phyloP scores from a whole-genome alignment of 2,329 filamentous ascomycete genomes.

The Fusarium verticillioides region DNA sequence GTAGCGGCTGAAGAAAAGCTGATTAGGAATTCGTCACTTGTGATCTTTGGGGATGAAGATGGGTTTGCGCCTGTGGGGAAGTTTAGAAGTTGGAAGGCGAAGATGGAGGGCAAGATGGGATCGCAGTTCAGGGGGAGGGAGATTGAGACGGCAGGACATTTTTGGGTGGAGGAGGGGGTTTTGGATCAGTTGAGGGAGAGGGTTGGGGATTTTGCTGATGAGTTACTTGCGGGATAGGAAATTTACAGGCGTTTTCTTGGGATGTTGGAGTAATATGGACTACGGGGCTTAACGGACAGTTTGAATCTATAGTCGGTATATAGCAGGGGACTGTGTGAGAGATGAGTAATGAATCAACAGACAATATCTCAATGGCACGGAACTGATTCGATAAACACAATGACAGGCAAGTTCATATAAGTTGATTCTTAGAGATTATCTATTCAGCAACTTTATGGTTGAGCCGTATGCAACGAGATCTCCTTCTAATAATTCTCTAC shows the following conservation, averaged over 20 bases:
- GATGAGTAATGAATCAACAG: neutral
- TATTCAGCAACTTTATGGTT: neutral
- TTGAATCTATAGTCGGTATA: too few relatives aligned
- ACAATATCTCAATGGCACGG: neutral
- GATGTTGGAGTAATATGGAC: neutral
- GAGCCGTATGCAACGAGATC: neutral
- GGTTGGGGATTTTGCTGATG: slow-evolving; percentile 44
- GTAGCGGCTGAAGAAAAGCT: slow-evolving; percentile 64
- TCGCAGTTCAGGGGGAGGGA: slow-evolving; percentile 62
- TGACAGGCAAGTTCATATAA: neutral
- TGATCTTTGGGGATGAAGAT: slow-evolving; percentile 80
- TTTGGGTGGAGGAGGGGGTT: slow-evolving; percentile 69
- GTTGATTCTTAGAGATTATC: neutral
- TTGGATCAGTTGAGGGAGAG: slow-evolving; percentile 46
- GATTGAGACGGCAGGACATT: slow-evolving; percentile 67
- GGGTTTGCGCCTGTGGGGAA: slow-evolving; percentile 75
- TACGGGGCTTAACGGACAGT: fast-evolving
- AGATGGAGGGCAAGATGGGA: slow-evolving; percentile 56
- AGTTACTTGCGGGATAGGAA: slow-evolving; percentile 24
- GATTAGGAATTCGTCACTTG: slow-evolving; percentile 69
- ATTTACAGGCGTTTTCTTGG: neutral
- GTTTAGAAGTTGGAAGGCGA: slow-evolving; percentile 72
- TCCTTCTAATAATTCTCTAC: neutral
- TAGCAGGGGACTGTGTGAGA: neutral
- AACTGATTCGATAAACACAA: neutral